phyloP scores from a whole-genome alignment of 2,329 filamentous ascomycete species.

The Fusarium pseudoanthophilum region DNA sequence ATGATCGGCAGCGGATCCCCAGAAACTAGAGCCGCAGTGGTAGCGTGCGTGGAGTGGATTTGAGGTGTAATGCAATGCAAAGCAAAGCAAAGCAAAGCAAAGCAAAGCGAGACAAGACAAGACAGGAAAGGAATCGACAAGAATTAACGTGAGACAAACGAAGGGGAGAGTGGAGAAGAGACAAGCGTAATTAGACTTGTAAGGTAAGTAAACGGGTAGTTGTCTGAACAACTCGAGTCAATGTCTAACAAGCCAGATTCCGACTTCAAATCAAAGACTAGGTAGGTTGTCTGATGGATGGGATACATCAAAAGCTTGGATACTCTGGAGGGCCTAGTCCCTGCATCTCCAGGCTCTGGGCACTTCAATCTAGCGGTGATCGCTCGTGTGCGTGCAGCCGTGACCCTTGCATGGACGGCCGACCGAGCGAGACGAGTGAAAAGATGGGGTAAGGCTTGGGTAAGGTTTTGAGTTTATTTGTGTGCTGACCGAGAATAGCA shows the following conservation, averaged over 20 bases:
- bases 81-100: not conserved
- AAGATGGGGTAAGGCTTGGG: constrained; percentile 7
- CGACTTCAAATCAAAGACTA: not conserved
- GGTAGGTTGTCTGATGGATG: constrained; percentile 18
- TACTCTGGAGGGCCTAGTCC: constrained; percentile 28
- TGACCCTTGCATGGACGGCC: constrained; percentile 30
- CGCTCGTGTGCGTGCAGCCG: constrained; percentile 24
- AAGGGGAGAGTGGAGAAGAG: not conserved
- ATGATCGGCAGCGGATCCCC: constrained; percentile 40
- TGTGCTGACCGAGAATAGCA: not conserved
- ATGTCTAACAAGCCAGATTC: constrained; percentile 9
- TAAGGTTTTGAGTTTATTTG: constrained; percentile 6
- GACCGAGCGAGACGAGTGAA: not conserved
- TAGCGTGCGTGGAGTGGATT: not conserved
- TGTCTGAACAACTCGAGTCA: not conserved
- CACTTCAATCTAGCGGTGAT: constrained; percentile 37
- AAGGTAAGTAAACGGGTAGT: not conserved
- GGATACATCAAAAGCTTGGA: constrained; percentile 33
- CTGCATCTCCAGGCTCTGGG: constrained; percentile 31
- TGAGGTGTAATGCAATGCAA: constrained; percentile 6
- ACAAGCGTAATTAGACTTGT: not conserved
- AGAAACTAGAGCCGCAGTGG: constrained; percentile 32
- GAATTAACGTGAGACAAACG: constrained; percentile 10
- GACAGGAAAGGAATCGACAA: constrained; percentile 17
- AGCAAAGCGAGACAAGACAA: not conserved